These are phyloP conservation scores for Penstemon newberryi DNA, from an alignment of 257 asterid genomes.

Conservation along the genomic window DNA sequence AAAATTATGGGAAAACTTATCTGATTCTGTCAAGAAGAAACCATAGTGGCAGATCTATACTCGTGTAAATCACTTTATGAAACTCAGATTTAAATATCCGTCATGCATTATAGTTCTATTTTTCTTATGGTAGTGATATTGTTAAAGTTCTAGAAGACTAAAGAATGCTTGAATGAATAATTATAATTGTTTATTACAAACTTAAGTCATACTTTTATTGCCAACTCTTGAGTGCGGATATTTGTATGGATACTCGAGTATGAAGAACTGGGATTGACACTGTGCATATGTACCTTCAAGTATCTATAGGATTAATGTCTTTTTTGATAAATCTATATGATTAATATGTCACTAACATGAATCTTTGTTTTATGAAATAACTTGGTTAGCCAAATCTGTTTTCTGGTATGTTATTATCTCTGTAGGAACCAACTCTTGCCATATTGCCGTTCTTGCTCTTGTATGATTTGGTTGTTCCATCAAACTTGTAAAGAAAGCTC, in stretches of 20 bases:
- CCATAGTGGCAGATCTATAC: neutral
- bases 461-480: neutral
- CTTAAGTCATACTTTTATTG: neutral
- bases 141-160: too few relatives aligned
- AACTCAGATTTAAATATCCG: neutral
- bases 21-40: neutral
- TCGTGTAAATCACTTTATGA: neutral
- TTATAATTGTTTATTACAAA: neutral
- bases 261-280: neutral
- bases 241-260: conserved; percentile 5
- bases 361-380: neutral
- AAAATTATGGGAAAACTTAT: neutral
- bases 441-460: conserved; percentile 17
- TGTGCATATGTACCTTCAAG: neutral
- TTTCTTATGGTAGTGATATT: too few relatives aligned
- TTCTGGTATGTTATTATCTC: too few relatives aligned
- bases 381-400: conserved; percentile 1
- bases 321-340: too few relatives aligned
- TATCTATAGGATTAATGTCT: neutral
- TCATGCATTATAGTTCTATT: too few relatives aligned
- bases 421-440: neutral
- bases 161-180: too few relatives aligned
- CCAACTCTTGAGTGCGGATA: neutral
- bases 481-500: conserved; percentile 1
- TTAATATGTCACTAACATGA: too few relatives aligned